Evolutionary conservation across 2,329 filamentous ascomycete genomes (phyloP).

Genomic region (Diaporthe citrichinensis): DNA sequence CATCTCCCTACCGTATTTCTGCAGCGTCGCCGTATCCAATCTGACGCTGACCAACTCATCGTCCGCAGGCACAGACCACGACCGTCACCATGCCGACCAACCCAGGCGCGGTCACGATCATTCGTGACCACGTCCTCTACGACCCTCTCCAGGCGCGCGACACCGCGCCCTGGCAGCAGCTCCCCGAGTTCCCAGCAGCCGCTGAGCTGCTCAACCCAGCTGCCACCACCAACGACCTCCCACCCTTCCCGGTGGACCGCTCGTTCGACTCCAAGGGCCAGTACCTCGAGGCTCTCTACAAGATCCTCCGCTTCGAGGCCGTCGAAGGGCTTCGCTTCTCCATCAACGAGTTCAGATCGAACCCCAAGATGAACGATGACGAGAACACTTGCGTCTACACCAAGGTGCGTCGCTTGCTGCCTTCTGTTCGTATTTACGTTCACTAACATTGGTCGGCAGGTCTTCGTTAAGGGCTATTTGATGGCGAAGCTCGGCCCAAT

Average conservation of each 20-base stretch:
- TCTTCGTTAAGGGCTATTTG: conserved; percentile 75
- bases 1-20: neutral
- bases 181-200: conserved; percentile 68
- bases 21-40: neutral
- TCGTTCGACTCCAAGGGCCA: conserved; percentile 72
- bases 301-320: conserved; percentile 81
- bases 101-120: conserved; percentile 21
- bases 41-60: neutral
- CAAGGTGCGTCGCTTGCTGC: conserved; percentile 62
- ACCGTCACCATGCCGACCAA: conserved; percentile 13
- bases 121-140: conserved; percentile 28
- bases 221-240: conserved; percentile 51
- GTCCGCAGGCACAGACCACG: neutral
- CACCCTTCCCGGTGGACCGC: conserved; percentile 67
- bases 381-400: conserved; percentile 76
- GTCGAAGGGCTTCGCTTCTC: conserved; percentile 78
- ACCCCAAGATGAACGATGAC: conserved; percentile 71
- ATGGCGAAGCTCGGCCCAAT: conserved; percentile 75
- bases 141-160: neutral
- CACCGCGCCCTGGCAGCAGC: conserved; percentile 43
- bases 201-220: conserved; percentile 63
- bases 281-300: conserved; percentile 82
- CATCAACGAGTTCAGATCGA: conserved; percentile 66
- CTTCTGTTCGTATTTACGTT: neutral
- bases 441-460: conserved; percentile 58